These are phyloP conservation scores for Alternaria angustiovoidea DNA, from an alignment of 2,329 filamentous ascomycete species.

Conservation along the genomic window DNA sequence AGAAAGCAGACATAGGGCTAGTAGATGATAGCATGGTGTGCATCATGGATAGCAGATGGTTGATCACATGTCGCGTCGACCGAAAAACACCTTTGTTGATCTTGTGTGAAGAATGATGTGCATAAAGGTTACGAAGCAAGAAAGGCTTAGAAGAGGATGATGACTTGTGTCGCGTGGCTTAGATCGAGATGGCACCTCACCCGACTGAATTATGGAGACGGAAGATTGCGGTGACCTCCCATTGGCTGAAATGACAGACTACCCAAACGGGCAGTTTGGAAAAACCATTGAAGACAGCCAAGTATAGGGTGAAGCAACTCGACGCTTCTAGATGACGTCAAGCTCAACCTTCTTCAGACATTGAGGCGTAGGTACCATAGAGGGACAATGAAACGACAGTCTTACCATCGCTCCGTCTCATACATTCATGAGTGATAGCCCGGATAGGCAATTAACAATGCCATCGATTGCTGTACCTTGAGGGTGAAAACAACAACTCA, in stretches of 20 bases:
- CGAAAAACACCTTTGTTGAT: not conserved
- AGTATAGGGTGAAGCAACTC: not conserved
- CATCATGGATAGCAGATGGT: too few relatives aligned
- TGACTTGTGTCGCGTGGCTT: constrained; percentile 7
- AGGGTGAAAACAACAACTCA: not conserved
- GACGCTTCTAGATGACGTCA: not conserved
- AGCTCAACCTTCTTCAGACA: not conserved
- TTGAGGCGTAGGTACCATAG: not conserved
- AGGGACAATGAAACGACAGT: not conserved
- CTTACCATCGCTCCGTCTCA: not conserved
- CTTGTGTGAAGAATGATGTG: not conserved
- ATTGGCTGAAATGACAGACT: not conserved
- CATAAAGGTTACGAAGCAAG: not conserved
- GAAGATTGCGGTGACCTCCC: not conserved
- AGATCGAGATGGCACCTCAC: not conserved
- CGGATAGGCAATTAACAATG: not conserved
- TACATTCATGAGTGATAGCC: not conserved
- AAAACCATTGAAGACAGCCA: not conserved
- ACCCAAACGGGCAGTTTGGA: not conserved
- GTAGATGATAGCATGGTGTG: not conserved
- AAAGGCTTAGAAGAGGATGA: not conserved
- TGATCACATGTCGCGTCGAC: too few relatives aligned
- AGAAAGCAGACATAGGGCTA: not conserved
- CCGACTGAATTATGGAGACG: not conserved
- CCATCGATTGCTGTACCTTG: not conserved